Evolutionary conservation across 495 filamentous ascomycete genomes (phyloP), one percentile per base, ranked within the genome.

Genomic region (Venustampulla echinocandica): DNA sequence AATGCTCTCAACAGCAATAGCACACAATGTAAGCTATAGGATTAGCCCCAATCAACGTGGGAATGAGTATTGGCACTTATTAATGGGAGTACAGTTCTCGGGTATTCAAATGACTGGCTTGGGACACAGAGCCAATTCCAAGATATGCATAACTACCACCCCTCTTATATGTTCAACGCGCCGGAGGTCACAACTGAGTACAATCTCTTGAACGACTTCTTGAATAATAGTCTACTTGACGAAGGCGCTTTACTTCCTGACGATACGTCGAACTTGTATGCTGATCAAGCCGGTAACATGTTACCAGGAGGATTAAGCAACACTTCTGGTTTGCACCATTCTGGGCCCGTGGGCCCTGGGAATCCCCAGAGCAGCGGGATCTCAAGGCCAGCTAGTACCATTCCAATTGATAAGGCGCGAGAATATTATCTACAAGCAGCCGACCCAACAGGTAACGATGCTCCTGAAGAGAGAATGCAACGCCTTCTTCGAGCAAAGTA

Each of bases 351-450:
- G 17, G 41, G 18, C 18, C 32, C 48, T 4, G 46, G 37, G 23
- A 58, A 54, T 44, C 14, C 42, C 4, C 72, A 75, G 42, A 74
- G 69, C 15, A 76, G 73, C 51, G 60, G 74, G 7, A 79, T 82
- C 30, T 65, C 79, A 42, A 76, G 80, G 41, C 74, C 81, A 2
- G 60, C 63, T 18, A 79, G 77, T 48, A 65, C 64, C 13, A 70
- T 80, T 19, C 80, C 81, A 1, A 71, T 77, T 33, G 87, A 97
- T 60, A 90, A 90, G 66, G 81, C 87, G 19, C 78, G 82, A 47
- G 93, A 97, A 59, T 99, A 94, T 66, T 96, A 95, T 69, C 83
- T 97, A 66, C 92, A 92, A 32, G 90, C 93, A 10, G 92, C 92
- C 22, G 92, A 99, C 59, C 92, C 92, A 10, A 81, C 85, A 6